Base-by-base conservation (phyloP, 306 rosid species). In the Citrullus colocynthis region DNA sequence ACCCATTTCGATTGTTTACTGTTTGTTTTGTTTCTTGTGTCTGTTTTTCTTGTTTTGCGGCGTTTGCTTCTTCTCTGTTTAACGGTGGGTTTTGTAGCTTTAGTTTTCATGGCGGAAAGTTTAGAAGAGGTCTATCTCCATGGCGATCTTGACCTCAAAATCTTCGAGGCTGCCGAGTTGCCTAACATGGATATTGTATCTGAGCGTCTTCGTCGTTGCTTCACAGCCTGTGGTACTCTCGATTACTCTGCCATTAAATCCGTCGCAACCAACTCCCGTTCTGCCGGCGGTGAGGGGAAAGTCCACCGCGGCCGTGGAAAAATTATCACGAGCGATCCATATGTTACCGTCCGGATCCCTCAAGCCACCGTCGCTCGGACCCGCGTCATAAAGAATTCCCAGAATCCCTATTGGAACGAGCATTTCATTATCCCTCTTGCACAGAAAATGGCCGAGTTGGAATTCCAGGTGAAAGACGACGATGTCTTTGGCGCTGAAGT, bases 121-220 rank as follows among this genome's bases (percentile, higher is more conserved):
- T 84, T 76, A 16, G 41, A 79, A 65, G 78, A 78, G 67, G 6
- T 76, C 11, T 85, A 74, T n/a, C 97, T 95, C 69, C 99, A 95
- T 75, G 99, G 99, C 17, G 98, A 92, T 88, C 90, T 95, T 16
- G 90, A 89, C 80, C 87, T 95, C 49, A 80, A 36, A 30, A 89
- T 95, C 63, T 36, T 88, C 49, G 82, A 84, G 78, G 99, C 97
- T 39, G 83, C 85, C 8, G 30, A 45, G 17, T 66, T 95, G 14
- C 99, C 99, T 0, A 95, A 95, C 83, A 92, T 92, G 99, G 97
- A 95, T 79, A 9, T 87, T n/a, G 55, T 92, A 41, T 85, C 96
- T 13, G 92, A 90, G 86, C 91, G 78, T 24, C 18, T 92, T 10
- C 96, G 97, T 78, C 96, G 92, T 60, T 95, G 97, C 80, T 74